Evolutionary conservation across 305 asterid genomes (phyloP).

Genomic region (Fraxinus albicans): DNA sequence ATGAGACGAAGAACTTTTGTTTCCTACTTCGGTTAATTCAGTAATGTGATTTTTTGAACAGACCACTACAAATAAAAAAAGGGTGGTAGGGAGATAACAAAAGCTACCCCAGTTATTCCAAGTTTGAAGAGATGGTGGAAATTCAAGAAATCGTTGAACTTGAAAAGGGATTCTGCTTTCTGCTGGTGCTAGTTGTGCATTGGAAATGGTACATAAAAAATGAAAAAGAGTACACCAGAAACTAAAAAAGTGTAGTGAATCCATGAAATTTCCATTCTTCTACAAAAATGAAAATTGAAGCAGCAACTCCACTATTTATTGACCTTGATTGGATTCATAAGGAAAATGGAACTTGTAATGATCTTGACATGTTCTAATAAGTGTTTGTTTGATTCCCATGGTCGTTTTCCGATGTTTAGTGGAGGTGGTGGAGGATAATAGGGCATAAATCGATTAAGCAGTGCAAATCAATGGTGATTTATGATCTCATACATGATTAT

Average conservation of each 20-base stretch:
- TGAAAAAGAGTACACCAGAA: constrained; percentile 20
- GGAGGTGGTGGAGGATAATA: no score
- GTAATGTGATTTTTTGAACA: constrained; percentile 70
- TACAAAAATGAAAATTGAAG: background rate
- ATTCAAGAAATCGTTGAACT: no score
- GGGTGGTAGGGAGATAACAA: constrained; percentile 13
- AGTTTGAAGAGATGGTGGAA: no score
- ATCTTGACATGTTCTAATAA: no score
- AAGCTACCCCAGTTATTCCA: no score
- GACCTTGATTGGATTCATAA: background rate
- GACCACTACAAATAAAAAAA: constrained; percentile 51
- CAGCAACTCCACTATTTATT: background rate
- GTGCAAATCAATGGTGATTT: no score
- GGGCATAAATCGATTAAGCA: no score
- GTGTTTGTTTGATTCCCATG: no score
- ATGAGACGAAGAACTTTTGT: constrained; percentile 52
- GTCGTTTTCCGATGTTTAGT: no score
- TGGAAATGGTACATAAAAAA: constrained; percentile 21
- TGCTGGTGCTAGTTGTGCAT: no score
- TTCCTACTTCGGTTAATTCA: constrained; percentile 74
- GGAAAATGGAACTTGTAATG: background rate
- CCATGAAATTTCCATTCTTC: constrained; percentile 21
- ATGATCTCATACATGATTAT: no score
- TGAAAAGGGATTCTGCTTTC: no score
- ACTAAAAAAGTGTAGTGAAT: constrained; percentile 22